Base-by-base conservation (phyloP, 257 asterid species). In the Penstemon newberryi region DNA sequence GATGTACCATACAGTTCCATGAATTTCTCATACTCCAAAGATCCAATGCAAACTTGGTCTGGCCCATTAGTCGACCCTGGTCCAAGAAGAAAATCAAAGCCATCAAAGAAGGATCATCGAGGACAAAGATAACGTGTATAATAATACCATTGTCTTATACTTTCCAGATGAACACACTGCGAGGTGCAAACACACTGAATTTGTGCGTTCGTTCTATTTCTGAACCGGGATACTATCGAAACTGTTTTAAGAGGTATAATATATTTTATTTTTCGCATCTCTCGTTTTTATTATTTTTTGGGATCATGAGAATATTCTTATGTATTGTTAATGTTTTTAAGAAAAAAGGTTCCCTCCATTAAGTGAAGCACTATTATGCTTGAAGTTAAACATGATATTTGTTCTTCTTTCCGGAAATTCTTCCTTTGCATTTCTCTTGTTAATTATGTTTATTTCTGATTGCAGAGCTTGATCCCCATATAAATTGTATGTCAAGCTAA, bases 41-140 rank as follows among this genome's bases (percentile, higher is more conserved):
- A 88, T n/a, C 85, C 82, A 8, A 90, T 88, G 56, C 89, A 84
- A 66, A 82, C 90, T 4, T 90, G 97, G 97, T 88, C 96, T 0
- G 97, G 97, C 45, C 97, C 96, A 25, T 76, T 90, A 80, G 85
- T 79, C 10, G 90, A 81, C 13, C 84, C 94, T 3, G 77, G 82
- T 4, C 73, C 63, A 0, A 79, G 86, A 71, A 82, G 86, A 74
- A 84, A 75, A 76, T 72, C 82, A 0, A 88, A 83, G 56, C 86
- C 81, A 41, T 79, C 86, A 3, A 85, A 83, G 84, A 86, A 75
- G 68, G 86, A 77, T 58, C 68, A 73, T 59, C 63, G 79, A 11
- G 81, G 85, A 82, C 69, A 79, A 52, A 68, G 83, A 69, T 56
- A 77, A 78, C 56, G 33, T 84, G 80, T 80, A 25, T 25, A 72